Evolutionary conservation across 2,329 filamentous ascomycete species (phyloP), one percentile per base, ranked within the genome.

Genomic region (Ophiostoma ips): DNA sequence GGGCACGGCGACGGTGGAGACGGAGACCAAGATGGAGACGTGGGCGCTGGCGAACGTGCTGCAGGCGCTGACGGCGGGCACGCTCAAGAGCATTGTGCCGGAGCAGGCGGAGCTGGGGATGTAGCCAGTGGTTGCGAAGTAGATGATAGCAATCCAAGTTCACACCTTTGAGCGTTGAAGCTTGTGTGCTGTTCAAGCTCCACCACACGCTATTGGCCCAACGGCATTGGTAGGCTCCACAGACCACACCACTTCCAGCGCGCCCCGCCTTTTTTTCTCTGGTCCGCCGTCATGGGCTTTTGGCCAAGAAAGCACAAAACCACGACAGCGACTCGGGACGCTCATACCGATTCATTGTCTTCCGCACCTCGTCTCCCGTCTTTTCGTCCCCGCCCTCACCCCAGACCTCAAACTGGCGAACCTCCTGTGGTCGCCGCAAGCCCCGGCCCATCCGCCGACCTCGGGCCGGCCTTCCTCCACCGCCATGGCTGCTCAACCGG

Each of bases 1-100:
- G 84, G 87, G 87, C 0, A 94, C 87, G 0, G 87, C 77, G 73
- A 90, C 84, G 0, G 68, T 79, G 28, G 86, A 78, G 66, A 77
- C 75, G 7, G 69, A 54, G 43, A 48, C 16, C 6, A 51, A 50
- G 46, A 57, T 57, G 55, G 55, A 57, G 51, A 50, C 36, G 31
- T 51, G 46, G 50, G 49, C 53, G n/a, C 52, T 57, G 35, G 37
- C 30, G 41, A 57, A 57, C 21, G 55, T 57, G 10, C 44, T 36
- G 13, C 74, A 37, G 43, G 52, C 52, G 2, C 21, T 55, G 9
- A 30, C 36, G 5, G n/a, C 31, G 38, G 52, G 48, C 11, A 45
- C 45, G 12, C 52, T 55, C 19, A 50, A 46, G 40, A 54, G 46
- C 30, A 52, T 53, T 28, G 55, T 57, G 46, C 54, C 55, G 3